Evolutionary conservation across 2,329 filamentous ascomycete species (phyloP).

Genomic region (Fusarium caatingaense): DNA sequence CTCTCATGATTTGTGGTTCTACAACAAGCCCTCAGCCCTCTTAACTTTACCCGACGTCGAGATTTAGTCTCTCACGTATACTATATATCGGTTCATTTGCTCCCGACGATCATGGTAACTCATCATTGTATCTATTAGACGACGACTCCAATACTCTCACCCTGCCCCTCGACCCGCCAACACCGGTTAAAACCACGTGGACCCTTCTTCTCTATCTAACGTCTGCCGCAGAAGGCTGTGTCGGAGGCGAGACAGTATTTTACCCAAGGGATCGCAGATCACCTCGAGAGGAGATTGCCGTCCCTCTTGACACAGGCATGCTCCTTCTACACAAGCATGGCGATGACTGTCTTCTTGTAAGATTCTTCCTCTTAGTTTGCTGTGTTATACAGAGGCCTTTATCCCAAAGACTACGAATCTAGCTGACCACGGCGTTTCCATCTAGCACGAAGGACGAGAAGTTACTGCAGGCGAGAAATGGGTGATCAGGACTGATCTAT

Average conservation of each 20-base stretch:
- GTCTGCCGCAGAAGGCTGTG: conserved; percentile 76
- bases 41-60: neutral
- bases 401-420: neutral
- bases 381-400: neutral
- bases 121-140: conserved; percentile 62
- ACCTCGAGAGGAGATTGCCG: conserved; percentile 73
- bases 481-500: conserved; percentile 88
- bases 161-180: conserved; percentile 55
- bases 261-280: conserved; percentile 75
- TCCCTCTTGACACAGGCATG: conserved; percentile 85
- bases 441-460: conserved; percentile 82
- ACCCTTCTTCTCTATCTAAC: conserved; percentile 90
- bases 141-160: conserved; percentile 85
- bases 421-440: conserved; percentile 15
- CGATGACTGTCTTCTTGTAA: conserved; percentile 82
- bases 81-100: neutral
- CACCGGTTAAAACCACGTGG: conserved; percentile 77
- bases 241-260: conserved; percentile 91
- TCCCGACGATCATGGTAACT: neutral
- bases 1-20: neutral
- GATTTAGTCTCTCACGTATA: neutral
- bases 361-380: conserved; percentile 43
- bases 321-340: conserved; percentile 89
- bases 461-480: conserved; percentile 88
- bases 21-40: neutral